A percentile compares a stretch with the other conserved stretches of the same genome.
Evolutionary conservation across 805 yeast genomes (phyloP).

Genomic region (Pichia rugopelliculosa): DNA sequence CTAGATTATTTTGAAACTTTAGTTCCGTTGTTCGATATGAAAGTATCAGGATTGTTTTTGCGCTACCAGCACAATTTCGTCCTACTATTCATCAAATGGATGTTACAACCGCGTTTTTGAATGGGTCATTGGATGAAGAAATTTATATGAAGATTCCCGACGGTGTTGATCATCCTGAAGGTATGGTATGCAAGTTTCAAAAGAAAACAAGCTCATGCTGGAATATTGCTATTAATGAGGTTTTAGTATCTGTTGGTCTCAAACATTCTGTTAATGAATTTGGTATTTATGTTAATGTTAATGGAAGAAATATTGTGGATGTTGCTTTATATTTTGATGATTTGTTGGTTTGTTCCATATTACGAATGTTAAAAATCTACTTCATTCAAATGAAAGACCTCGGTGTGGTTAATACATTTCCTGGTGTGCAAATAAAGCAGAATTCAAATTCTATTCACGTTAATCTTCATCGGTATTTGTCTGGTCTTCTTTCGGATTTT

Average conservation of each 20-base stretch:
- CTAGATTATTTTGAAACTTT: constrained; percentile 2
- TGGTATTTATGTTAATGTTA: not conserved
- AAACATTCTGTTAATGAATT: not conserved
- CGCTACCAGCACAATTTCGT: constrained; percentile 4
- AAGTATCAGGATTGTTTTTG: constrained; percentile 7
- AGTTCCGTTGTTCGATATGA: not conserved
- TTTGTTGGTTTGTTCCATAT: not conserved
- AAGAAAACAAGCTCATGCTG: constrained; percentile 3
- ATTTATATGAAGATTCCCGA: constrained; percentile 5
- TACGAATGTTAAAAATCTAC: not conserved
- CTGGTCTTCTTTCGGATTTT: not conserved
- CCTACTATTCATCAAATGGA: constrained; percentile 13
- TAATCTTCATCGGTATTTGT: not conserved
- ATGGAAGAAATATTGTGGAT: not conserved
- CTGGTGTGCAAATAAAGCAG: constrained; percentile 2
- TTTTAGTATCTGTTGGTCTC: not conserved
- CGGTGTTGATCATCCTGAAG: not conserved
- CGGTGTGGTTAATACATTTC: not conserved
- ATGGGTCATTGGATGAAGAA: constrained; percentile 8
- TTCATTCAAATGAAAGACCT: not conserved
- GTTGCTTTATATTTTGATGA: constrained; percentile 4
- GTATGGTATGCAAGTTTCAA: too few species aligned
- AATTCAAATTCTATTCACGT: not conserved
- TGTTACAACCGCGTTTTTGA: constrained; percentile 12
- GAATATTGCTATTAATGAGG: not conserved